Evolutionary conservation across 768 basidiomycete genomes (phyloP), one percentile per base, ranked within the genome.

Genomic region (Xerocomus brunneocitrinus): DNA sequence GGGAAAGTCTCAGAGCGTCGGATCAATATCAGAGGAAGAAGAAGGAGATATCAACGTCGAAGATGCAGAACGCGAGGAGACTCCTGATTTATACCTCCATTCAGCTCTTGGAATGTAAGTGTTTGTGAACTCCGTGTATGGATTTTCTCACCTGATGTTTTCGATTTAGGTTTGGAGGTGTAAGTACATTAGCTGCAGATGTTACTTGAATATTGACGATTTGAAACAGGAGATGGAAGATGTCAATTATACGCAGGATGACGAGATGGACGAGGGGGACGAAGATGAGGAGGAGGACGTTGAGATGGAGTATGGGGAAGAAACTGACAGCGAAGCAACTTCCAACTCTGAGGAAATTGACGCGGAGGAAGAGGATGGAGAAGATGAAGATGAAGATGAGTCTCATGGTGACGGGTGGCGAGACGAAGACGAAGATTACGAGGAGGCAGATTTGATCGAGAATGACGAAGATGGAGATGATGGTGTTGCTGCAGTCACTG

Each of bases 71-170:
- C 80, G 87, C 8, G 89, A 90, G 66, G 89, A 90, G 66, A 91
- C 92, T 1, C 91, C 92, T 4, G 93, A 98, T 70, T 73, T 98
- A 19, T 98, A 98, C 71, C 87, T 95, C 42, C 94, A 93, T 68
- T 98, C 97, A 1, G 91, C 97, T 9, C 79, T 99, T 35, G 97
- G 95, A 57, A 94, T 98, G 94, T 85, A 63, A 59, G 84, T 76
- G 16, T 50, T 32, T 47, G 12, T 31, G 25, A 46, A 43, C 56
- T 39, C 25, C 12, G 8, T 47, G 1, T 8, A n/a, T 22, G 31
- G 14, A 30, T 12, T 44, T 40, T 55, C 58, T 65, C 9, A 67
- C 28, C 16, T 24, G 31, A 10, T 47, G n/a, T 39, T 32, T 9
- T 35, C 30, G 31, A 16, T 55, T 6, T 48, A 81, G 80, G 72